Evolutionary conservation across 2,329 filamentous ascomycete species (phyloP), one percentile per base, ranked within the genome.

Genomic region (Myrmaecium sp.): DNA sequence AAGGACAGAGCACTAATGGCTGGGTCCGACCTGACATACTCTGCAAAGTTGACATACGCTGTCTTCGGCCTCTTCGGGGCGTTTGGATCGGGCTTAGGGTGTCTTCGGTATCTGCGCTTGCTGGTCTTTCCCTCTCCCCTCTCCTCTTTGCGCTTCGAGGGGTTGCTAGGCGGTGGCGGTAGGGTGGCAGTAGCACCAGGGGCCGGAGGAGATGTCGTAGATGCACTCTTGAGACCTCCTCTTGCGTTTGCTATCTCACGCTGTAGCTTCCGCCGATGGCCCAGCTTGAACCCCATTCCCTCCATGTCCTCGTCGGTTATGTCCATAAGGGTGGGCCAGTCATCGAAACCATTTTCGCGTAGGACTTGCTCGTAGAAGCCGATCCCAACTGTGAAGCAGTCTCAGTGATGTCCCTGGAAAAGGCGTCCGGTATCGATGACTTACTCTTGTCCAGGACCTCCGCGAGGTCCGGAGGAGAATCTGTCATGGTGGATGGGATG

Each of bases 41-140:
- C 50, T 24, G 50, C 48, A 36, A 54, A 54, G 26, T 52, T 52
- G n/a, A 54, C 51, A 33, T 54, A 54, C 6, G 47, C 51, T 17
- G 50, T 54, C 27, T 54, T 53, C 16, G 51, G 51, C 27, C 52
- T 51, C 33, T 50, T 51, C 8, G 51, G 51, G 11, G 51, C 51
- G 30, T 51, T 43, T 17, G 26, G 26, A 27, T 54, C 51, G 7
- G 49, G 38, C 5, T 43, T 37, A 6, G 51, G 50, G 30, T 52
- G 51, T 9, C 50, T 41, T 14, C 49, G 36, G 33, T 54, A 54
- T 26, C 44, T 37, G 26, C 50, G 37, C 38, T 54, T 31, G 18
- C 18, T n/a, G n/a, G 7, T n/a, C 11, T 24, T 28, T 49, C 31
- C 48, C 47, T 28, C 44, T 32, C 10, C 37, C 35, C 5, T 36